Evolutionary conservation across 2,329 filamentous ascomycete species (phyloP), one percentile per base, ranked within the genome.

Genomic region (Neoscytalidium dimidiatum): DNA sequence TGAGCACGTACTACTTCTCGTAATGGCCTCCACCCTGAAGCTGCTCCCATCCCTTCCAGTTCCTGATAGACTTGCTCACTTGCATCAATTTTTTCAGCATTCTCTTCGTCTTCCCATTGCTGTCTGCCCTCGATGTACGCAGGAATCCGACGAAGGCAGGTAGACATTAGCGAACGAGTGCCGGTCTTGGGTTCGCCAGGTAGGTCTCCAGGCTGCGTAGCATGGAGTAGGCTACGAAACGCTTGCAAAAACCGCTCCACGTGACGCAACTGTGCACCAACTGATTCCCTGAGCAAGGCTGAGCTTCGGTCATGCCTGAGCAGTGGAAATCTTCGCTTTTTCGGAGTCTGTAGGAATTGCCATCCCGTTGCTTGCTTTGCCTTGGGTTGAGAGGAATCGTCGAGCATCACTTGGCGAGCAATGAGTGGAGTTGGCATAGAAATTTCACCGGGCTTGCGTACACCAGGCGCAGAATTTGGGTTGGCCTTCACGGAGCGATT

Each of bases 1-100:
- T 81, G 79, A 23, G 79, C 76, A 29, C 79, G 70, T 4, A 80
- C 77, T 1, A 80, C 73, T 26, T 79, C 73, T 29, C 76, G 76
- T 57, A 82, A 73, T 1, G 72, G 72, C 4, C 72, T 69, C 78
- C 79, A 81, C 14, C 73, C 74, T 14, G 67, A 58, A 3, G 68
- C 64, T 29, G 74, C 71, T 53, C 77, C 77, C 60, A 79, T 75
- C 3, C 68, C 67, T 11, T 70, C 66, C 4, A 82, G 71, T 19
- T 81, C 73, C 13, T 72, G 70, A 66, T 81, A 81, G 8, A 81
- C 70, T 29, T 79, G 77, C 17, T 70, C 71, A 6, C 72, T 69
- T 7, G 77, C 67, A 56, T 81, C 79, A 4, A 72, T 70, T 9
- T 73, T 73, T 29, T 70, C 68, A 26, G 72, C 65, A 43, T 67